Base-by-base conservation (phyloP, 345 rosid species). In the Aurinia saxatilis region DNA sequence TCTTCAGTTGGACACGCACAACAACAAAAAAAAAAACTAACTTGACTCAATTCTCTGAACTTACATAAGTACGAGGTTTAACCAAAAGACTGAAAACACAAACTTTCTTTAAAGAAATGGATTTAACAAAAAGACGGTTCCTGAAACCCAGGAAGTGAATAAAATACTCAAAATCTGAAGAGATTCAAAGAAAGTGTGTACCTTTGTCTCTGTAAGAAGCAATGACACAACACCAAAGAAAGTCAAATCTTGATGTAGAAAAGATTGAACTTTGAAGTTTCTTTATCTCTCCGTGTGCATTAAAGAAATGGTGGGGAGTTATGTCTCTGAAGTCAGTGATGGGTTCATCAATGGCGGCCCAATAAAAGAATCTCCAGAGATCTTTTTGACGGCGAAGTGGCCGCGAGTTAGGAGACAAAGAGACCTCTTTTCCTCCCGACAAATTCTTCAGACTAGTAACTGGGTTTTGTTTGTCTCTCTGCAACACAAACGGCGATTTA, bases 161-260 rank as follows among this genome's bases (percentile, higher is more conserved):
- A 63, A 58, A 78, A 66, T 75, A 66, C 53, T 70, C 69, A 64
- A 79, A 78, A 66, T 9, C n/a, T 57, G 42, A 19, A 47, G 52
- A 47, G 23, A n/a, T 31, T 38, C 10, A 8, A 7, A 47, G 35
- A 12, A 19, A 68, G 37, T 65, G 49, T 38, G 23, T 75, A 81
- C 85, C 85, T 87, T 67, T 82, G 80, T 69, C 80, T 83, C 77
- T 47, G 69, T 71, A 81, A 81, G 73, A 84, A 80, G 87, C 76
- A 79, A 72, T 55, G 42, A 41, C 65, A 36, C 23, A 63, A 35
- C 61, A n/a, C n/a, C n/a, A 39, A 58, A 1, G 4, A 6, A 68
- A 60, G 60, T 60, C 63, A 79, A 66, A 58, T 62, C 25, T 21
- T 4, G n/a, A 8, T 19, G 18, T 7, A 55, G 5, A 30, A 17